These are phyloP conservation scores for Arctostaphylos glauca DNA, from an alignment of 148 eudicot genomes.

Conservation along the genomic window DNA sequence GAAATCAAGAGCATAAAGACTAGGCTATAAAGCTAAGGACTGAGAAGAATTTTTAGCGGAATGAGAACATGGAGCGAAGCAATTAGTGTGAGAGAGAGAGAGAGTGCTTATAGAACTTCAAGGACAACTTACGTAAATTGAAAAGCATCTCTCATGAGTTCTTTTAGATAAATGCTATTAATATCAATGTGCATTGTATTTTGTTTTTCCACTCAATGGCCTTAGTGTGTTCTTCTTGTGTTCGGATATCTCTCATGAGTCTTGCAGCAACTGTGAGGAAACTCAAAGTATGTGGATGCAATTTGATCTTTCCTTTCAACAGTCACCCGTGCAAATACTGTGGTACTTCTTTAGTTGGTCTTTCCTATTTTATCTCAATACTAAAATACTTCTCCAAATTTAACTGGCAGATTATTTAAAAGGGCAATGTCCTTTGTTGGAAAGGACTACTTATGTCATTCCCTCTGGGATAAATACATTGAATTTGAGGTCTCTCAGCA, in stretches of 20 bases:
- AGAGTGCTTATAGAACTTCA: neutral
- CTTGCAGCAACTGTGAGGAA: neutral
- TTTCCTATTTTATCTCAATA: neutral
- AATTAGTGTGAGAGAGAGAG: neutral
- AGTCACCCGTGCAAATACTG: neutral
- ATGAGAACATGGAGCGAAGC: too few relatives aligned
- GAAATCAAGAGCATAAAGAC: neutral
- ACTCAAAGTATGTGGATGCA: neutral
- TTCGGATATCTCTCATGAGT: neutral
- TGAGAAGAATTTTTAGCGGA: too few relatives aligned
- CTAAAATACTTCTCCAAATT: neutral
- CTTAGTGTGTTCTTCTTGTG: too few relatives aligned
- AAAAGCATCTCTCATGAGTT: neutral
- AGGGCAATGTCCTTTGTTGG: conserved; percentile 76
- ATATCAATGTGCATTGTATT: too few relatives aligned
- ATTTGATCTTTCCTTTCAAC: conserved; percentile 7
- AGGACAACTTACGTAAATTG: neutral
- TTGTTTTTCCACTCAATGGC: too few relatives aligned
- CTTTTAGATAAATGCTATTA: too few relatives aligned
- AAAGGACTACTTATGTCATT: conserved; percentile 75
- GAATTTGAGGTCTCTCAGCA: conserved; percentile 78
- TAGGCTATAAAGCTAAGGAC: too few relatives aligned
- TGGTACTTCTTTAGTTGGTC: conserved; percentile 3
- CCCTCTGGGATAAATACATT: conserved; percentile 78
- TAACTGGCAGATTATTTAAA: conserved; percentile 58